Evolutionary conservation across 805 yeast species (phyloP), one percentile per base, ranked within the genome.

Genomic region (Saccharomycopsis guyanensis): DNA sequence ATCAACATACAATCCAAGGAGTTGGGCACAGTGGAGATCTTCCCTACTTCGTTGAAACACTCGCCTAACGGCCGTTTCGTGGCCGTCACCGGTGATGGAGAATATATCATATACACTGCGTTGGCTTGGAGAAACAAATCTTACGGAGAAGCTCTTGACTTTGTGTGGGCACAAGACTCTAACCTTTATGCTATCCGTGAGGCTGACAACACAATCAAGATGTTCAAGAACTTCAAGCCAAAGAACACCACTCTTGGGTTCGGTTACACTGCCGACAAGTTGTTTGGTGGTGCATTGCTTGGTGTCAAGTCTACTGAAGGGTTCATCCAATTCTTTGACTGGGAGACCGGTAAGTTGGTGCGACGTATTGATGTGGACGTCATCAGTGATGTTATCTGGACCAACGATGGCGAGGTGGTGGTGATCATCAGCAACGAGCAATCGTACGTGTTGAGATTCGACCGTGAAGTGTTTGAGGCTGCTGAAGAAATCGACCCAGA

Each of bases 51-150:
- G 50, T 73, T 93, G 59, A 69, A 73, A 42, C 98, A 93, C 65
- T 91, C 97, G 38, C 97, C 97, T 53, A 93, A 93, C 62, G 99
- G 99, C 53, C 80, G 96, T 65, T 93, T 85, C 62, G 97, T 89
- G 34, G 84, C 97, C 23, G 96, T 93, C 42, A 83, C 91, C 39
- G 99, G 99, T 60, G 98, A 93, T 66, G 97, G 96, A 50, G 99
- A 93, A 66, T 91, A 87, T 63, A 86, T 91, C 57, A 82, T 93
- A 45, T 93, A 91, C 67, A 89, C 97, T 2, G 91, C 98, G 1
- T 75, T 93, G 58, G 97, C 97, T 1, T 93, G 98, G 98, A 80
- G 98, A 70, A 88, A 91, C 59, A 93, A 88, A 68, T 73, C 88
- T 42, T 93, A 85, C 64, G 97, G 97, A 53, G 74, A 77, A 47